phyloP scores from a whole-genome alignment of 2,329 filamentous ascomycete genomes.

The Hypoxylon sp. region DNA sequence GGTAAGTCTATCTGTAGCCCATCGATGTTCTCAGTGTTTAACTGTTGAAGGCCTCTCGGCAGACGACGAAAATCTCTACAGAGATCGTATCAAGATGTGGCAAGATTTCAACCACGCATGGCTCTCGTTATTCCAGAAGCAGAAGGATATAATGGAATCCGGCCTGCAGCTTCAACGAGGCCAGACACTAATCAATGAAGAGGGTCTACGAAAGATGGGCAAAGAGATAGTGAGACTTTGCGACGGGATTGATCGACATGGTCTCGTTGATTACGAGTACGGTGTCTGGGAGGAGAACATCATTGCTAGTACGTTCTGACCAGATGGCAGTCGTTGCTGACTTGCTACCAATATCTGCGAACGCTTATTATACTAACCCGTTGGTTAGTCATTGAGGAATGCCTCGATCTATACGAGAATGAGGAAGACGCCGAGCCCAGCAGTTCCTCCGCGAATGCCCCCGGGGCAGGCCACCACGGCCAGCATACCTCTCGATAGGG shows the following conservation, averaged over 20 bases:
- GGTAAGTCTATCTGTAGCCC: conserved; percentile 53
- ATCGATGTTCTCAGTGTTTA: conserved; percentile 33
- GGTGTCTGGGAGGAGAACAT: conserved; percentile 97
- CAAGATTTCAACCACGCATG: conserved; percentile 94
- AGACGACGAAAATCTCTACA: conserved; percentile 79
- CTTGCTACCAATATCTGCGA: no score
- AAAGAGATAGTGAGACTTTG: conserved; percentile 83
- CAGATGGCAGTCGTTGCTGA: background rate
- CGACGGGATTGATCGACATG: conserved; percentile 86
- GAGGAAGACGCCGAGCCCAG: conserved; percentile 48
- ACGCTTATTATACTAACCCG: conserved; percentile 26
- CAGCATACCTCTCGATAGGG: conserved; percentile 36
- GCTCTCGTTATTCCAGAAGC: conserved; percentile 83
- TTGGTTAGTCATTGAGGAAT: conserved; percentile 47
- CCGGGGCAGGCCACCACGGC: conserved; percentile 34
- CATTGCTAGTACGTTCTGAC: conserved; percentile 71
- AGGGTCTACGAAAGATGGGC: conserved; percentile 79
- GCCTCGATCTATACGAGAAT: conserved; percentile 57
- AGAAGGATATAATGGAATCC: conserved; percentile 76
- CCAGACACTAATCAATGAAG: conserved; percentile 72
- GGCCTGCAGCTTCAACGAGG: conserved; percentile 64
- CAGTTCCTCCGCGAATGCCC: conserved; percentile 38
- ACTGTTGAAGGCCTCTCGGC: conserved; percentile 74
- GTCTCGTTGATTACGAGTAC: conserved; percentile 97
- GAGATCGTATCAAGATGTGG: conserved; percentile 85